A percentile compares a stretch with the other conserved stretches of the same genome.
phyloP scores from a whole-genome alignment of 2,329 filamentous ascomycete species.

The Magnaporthales sp. region DNA sequence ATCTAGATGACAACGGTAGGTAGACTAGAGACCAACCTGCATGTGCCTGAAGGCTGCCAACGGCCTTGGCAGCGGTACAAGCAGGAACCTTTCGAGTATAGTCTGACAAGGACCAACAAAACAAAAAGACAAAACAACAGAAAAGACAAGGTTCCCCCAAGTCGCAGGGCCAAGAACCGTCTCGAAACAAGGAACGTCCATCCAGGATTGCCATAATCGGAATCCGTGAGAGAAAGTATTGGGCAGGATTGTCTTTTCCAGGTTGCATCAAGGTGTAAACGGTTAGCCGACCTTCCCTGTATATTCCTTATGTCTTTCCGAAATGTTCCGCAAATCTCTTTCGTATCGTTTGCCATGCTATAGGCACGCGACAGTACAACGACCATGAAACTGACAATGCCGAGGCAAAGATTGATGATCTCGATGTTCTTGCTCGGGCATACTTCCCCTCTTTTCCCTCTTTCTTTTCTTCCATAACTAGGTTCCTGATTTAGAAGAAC shows the following conservation, averaged over 20 bases:
- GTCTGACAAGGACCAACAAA: not conserved
- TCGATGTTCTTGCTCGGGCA: not conserved
- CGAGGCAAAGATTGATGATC: not conserved
- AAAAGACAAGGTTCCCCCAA: not conserved
- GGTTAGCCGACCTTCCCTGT: not conserved
- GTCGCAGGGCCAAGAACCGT: not conserved
- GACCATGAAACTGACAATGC: not conserved
- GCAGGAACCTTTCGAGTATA: not conserved
- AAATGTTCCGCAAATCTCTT: not conserved
- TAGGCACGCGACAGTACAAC: not conserved
- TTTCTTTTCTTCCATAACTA: not conserved
- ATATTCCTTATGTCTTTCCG: not conserved
- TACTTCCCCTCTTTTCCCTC: not conserved
- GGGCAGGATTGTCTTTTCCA: not conserved
- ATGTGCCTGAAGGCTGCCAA: not conserved
- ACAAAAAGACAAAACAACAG: not conserved
- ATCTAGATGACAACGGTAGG: not conserved
- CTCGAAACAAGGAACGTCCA: not conserved
- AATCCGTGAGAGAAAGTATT: not conserved
- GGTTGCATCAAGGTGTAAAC: not conserved
- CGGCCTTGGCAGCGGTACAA: not conserved
- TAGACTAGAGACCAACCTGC: not conserved
- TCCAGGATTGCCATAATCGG: not conserved
- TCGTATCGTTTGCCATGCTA: not conserved
- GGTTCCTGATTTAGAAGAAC: not conserved